phyloP scores from a whole-genome alignment of 441 rosid genomes.

The Gossypium gossypioides region DNA sequence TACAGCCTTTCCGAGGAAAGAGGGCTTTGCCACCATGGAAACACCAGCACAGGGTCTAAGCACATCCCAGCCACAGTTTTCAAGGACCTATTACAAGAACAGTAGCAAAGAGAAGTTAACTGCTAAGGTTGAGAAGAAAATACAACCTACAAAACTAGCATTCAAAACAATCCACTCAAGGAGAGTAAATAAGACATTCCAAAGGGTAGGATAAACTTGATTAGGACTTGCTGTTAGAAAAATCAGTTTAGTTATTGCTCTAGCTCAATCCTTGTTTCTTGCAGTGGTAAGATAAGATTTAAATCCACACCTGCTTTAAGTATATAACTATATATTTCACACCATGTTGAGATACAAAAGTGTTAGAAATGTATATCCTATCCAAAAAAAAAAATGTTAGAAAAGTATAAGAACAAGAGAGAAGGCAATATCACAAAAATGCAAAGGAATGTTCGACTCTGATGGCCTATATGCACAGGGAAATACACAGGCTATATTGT shows the following conservation, averaged over 20 bases:
- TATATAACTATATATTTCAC: background rate
- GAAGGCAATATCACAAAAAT: background rate
- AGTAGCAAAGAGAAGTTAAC: background rate
- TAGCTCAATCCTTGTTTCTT: background rate
- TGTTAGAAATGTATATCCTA: background rate
- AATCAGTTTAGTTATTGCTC: background rate
- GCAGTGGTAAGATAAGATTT: background rate
- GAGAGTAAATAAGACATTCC: background rate
- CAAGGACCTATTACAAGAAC: constrained; percentile 40
- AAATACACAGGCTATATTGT: background rate
- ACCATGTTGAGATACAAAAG: background rate
- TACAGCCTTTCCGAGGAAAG: constrained; percentile 45
- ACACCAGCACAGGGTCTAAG: constrained; percentile 52
- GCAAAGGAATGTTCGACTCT: background rate
- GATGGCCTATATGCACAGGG: background rate
- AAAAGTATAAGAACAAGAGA: background rate
- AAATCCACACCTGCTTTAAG: background rate
- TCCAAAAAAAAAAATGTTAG: background rate
- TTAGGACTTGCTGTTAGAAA: background rate
- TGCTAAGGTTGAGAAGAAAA: background rate
- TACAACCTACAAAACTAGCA: background rate
- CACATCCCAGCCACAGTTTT: constrained; percentile 80
- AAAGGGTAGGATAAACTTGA: background rate
- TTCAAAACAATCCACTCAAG: background rate
- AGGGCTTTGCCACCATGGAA: constrained; percentile 82